A percentile compares a stretch with the other conserved stretches of the same genome.
These are phyloP conservation scores for Claviceps sp. DNA, from an alignment of 2,329 filamentous ascomycete species.

Conservation along the genomic window DNA sequence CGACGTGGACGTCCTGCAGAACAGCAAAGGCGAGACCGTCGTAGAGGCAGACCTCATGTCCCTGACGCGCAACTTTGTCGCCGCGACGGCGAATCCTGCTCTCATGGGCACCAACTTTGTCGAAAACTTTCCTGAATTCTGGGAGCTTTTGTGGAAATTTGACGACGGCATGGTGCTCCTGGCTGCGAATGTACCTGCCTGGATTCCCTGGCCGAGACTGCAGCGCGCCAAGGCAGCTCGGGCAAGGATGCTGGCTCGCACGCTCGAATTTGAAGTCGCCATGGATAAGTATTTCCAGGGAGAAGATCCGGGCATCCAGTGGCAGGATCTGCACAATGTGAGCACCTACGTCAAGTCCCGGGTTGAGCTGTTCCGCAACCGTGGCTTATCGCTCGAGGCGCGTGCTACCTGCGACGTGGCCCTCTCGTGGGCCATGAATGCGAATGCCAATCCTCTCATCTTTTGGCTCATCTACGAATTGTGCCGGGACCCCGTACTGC, in stretches of 20 bases:
- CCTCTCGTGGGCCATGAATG: conserved; percentile 25
- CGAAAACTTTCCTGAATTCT: conserved; percentile 26
- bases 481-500: conserved; percentile 23
- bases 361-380: conserved; percentile 16
- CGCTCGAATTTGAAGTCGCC: conserved; percentile 22
- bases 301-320: conserved; percentile 18
- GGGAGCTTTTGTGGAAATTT: conserved; percentile 24
- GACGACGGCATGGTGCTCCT: conserved; percentile 21
- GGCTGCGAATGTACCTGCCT: conserved; percentile 17
- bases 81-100: conserved; percentile 19
- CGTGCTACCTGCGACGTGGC: conserved; percentile 22
- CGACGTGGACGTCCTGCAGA: conserved; percentile 17
- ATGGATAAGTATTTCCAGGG: conserved; percentile 21
- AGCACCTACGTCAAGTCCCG: conserved; percentile 20
- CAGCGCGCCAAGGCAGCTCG: conserved; percentile 19
- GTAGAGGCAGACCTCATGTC: conserved; percentile 22
- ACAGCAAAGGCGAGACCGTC: conserved; percentile 11
- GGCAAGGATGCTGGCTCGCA: conserved; percentile 14
- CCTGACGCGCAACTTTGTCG: conserved; percentile 22
- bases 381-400: conserved; percentile 17
- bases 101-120: conserved; percentile 29
- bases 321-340: conserved; percentile 25
- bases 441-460: conserved; percentile 23
- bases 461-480: conserved; percentile 30
- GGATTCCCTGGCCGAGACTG: conserved; percentile 19